Base-by-base conservation (phyloP, 2,329 filamentous ascomycete species). In the Biscogniauxia sp. region DNA sequence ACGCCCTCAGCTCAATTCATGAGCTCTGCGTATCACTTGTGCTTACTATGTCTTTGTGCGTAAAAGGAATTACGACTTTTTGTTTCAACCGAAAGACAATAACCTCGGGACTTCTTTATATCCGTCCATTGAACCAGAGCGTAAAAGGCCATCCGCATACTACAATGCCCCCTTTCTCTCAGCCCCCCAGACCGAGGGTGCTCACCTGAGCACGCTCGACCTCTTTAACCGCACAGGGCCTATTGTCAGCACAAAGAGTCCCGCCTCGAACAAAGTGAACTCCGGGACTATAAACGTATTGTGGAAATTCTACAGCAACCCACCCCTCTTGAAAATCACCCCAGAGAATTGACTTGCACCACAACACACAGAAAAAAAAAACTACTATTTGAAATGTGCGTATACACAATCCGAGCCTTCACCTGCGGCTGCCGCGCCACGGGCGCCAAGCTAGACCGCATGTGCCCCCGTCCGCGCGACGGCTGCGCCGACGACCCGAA, bases 351-450 rank as follows among this genome's bases (percentile, higher is more conserved):
- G 19, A 19, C 45, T 50, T 4, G 19, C 45, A 50, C 20, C 45
- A 19, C 45, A 2, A n/a, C n/a, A n/a, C n/a, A n/a, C n/a, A 41
- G 7, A 54, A 19, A 52, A 53, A n/a, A 62, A 32, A 37, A 28
- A 53, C 15, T 28, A n/a, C 20, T 15, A 58, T 13, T 19, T 11
- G 51, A 55, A 23, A 63, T 69, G 68, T 70, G 66, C 51, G 58
- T 57, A 37, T 69, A 64, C 55, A 66, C 61, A 0, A 61, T 67
- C 17, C 60, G 51, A 9, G 65, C 64, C 11, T 70, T 62, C 57
- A 57, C 53, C 52, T 68, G 64, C 55, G 63, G 67, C 23, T 69
- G 67, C 53, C 60, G 61, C 23, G 60, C 62, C 26, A 25, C 60
- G 20, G 56, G 59, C 17, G 57, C 54, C 5, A 63, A 59, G 45